These are phyloP conservation scores for Cymbopogon citratus DNA, from an alignment of 176 grass and related monocot species.

Conservation along the genomic window DNA sequence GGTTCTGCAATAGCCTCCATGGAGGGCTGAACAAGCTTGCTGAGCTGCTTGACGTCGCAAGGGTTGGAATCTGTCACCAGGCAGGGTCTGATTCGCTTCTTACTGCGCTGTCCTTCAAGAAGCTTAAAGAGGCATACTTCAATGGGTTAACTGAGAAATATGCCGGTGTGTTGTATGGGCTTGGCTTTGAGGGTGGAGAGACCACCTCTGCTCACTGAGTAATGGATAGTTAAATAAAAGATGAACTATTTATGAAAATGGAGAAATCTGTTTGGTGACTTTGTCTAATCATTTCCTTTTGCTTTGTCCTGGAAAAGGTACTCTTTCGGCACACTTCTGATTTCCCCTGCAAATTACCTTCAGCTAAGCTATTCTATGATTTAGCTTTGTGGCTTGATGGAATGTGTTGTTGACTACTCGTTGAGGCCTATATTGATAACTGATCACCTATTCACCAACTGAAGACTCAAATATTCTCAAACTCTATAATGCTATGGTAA, in stretches of 20 bases:
- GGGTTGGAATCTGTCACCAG: slow-evolving; percentile 63
- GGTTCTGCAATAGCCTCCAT: slow-evolving; percentile 53
- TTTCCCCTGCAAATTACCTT: not conserved
- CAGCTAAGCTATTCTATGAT: not conserved
- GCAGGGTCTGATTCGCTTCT: slow-evolving; percentile 56
- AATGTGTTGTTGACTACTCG: not conserved
- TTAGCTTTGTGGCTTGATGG: slow-evolving; percentile 4
- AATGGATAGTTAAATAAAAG: slow-evolving; percentile 51
- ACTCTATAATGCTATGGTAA: slow-evolving; percentile 1
- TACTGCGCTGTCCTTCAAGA: slow-evolving; percentile 58
- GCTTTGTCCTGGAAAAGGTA: slow-evolving; percentile 31
- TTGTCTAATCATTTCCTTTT: slow-evolving; percentile 28
- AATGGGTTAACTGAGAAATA: slow-evolving; percentile 59
- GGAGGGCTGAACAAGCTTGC: slow-evolving; percentile 64
- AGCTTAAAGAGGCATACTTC: slow-evolving; percentile 61
- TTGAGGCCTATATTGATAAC: not conserved
- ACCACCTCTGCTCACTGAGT: slow-evolving; percentile 56
- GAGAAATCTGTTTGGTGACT: slow-evolving; percentile 37
- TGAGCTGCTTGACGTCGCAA: slow-evolving; percentile 51
- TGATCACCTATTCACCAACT: not conserved
- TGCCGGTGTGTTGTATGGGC: slow-evolving; percentile 68
- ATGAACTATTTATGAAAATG: slow-evolving; percentile 42
- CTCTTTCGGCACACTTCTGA: not conserved
- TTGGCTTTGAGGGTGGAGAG: slow-evolving; percentile 54
- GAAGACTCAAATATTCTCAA: not conserved